These are phyloP conservation scores for Mycena rebaudengoi DNA, from an alignment of 768 basidiomycete species.

Conservation along the genomic window DNA sequence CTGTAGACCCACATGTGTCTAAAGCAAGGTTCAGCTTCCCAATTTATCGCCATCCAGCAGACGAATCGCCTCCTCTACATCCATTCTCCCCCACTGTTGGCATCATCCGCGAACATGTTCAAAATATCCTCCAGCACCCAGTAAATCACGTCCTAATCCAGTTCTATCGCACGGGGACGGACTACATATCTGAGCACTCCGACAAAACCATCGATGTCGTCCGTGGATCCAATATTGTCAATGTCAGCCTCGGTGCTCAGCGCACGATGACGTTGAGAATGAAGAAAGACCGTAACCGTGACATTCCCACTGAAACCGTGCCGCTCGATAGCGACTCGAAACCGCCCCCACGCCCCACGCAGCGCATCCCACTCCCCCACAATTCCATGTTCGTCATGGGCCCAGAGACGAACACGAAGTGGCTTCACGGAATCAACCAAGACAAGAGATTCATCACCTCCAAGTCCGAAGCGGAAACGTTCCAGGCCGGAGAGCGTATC, in stretches of 20 bases:
- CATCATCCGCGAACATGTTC: slow-evolving; percentile 68
- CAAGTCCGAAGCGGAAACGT: slow-evolving; percentile 65
- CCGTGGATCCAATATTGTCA: slow-evolving; percentile 77
- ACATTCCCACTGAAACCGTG: slow-evolving; percentile 69
- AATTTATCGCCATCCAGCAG: slow-evolving; percentile 84
- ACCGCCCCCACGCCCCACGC: slow-evolving; percentile 48
- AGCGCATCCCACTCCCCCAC: slow-evolving; percentile 78
- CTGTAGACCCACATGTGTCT: neutral
- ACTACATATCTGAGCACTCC: slow-evolving; percentile 88
- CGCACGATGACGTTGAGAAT: slow-evolving; percentile 78
- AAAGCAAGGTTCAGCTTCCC: slow-evolving; percentile 59
- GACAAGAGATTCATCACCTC: slow-evolving; percentile 69
- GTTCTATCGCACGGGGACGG: slow-evolving; percentile 78
- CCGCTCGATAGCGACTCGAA: slow-evolving; percentile 9
- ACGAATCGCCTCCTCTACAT: slow-evolving; percentile 73
- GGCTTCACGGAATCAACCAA: slow-evolving; percentile 80
- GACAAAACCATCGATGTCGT: slow-evolving; percentile 89
- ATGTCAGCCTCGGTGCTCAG: slow-evolving; percentile 83
- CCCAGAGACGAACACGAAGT: slow-evolving; percentile 72
- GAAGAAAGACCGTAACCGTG: slow-evolving; percentile 71
- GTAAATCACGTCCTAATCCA: slow-evolving; percentile 89
- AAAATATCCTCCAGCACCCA: slow-evolving; percentile 65
- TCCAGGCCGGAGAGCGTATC: slow-evolving; percentile 70
- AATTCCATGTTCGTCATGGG: slow-evolving; percentile 89
- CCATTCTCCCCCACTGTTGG: slow-evolving; percentile 77